Base-by-base conservation (phyloP, 2,329 filamentous ascomycete genomes). In the Apiospora saccharicola region DNA sequence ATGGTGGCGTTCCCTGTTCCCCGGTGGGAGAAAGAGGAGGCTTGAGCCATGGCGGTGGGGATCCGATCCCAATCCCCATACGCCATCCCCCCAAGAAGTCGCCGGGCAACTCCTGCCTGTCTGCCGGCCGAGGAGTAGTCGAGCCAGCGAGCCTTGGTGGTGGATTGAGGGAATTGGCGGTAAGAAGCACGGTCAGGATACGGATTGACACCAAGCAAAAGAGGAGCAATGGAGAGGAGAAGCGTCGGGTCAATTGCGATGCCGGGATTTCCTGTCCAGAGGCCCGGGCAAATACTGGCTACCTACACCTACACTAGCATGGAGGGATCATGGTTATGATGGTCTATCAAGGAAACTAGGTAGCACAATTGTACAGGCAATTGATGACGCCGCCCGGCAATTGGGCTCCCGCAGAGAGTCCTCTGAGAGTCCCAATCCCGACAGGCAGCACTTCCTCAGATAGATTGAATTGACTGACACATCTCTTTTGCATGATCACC, bases 11-110 rank as follows among this genome's bases (percentile, higher is more conserved):
- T 30, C 24, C 26, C 51, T 37, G 22, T 61, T 61, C 53, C 53
- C 30, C 26, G 53, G 53, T 4, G 10, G 12, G 30, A 4, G 10
- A 34, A 30, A 61, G 51, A 53, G 49, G 53, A 61, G 30, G 53
- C 51, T 57, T 34, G 53, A 61, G 53, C 26, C 22, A 37, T 61
- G 53, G 53, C 53, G 53, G 53, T 61, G 53, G 53, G 53, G 53
- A 12, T 61, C 53, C 53, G 30, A 61, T 61, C 53, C 19, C 8
- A 16, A 34, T 34, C 53, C 46, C 46, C 46, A 30, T 30, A n/a
- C n/a, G n/a, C 26, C 26, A 46, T 46, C 19, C 51, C 51, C 51
- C 51, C 30, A 30, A 30, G 30, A 61, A 12, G 30, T 37, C 16
- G 51, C 26, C 30, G 51, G 30, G 51, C 51, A 57, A 57, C 51